Conservation (phyloP, 257 asterid species). For the Forsythia suspensa region DNA sequence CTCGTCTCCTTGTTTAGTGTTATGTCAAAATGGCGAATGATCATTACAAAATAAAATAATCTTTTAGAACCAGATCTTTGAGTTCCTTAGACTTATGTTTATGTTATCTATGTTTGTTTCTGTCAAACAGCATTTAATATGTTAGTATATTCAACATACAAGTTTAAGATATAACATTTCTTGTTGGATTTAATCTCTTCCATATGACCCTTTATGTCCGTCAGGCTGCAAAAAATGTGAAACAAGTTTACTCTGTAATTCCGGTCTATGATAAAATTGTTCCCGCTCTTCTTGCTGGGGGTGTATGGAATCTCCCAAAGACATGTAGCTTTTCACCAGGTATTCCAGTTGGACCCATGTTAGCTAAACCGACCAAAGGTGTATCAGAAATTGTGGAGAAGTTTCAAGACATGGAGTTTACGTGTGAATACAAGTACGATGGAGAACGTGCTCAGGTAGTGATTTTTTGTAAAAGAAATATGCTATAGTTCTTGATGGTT, state of each 20-base stretch:
- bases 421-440: conserved; percentile 98
- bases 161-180: neutral
- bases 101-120: conserved; percentile 12
- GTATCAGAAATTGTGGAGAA: conserved; percentile 92
- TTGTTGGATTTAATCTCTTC: neutral
- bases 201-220: neutral
- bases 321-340: conserved; percentile 86
- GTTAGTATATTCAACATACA: conserved; percentile 8
- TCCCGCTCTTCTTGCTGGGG: conserved; percentile 84
- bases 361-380: conserved; percentile 96
- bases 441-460: conserved; percentile 99
- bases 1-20: neutral
- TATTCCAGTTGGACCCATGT: conserved; percentile 96
- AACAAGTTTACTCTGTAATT: conserved; percentile 86
- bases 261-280: conserved; percentile 89
- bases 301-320: conserved; percentile 88
- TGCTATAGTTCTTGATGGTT: conserved; percentile 16
- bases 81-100: conserved; percentile 14
- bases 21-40: neutral
- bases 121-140: neutral
- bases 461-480: conserved; percentile 15
- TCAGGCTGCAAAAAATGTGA: conserved; percentile 90
- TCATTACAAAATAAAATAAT: neutral
- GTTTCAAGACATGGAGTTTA: conserved; percentile 86
- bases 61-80: conserved; percentile 13